Conservation (phyloP, 208 protist genomes). For the Lotmaria passim region DNA sequence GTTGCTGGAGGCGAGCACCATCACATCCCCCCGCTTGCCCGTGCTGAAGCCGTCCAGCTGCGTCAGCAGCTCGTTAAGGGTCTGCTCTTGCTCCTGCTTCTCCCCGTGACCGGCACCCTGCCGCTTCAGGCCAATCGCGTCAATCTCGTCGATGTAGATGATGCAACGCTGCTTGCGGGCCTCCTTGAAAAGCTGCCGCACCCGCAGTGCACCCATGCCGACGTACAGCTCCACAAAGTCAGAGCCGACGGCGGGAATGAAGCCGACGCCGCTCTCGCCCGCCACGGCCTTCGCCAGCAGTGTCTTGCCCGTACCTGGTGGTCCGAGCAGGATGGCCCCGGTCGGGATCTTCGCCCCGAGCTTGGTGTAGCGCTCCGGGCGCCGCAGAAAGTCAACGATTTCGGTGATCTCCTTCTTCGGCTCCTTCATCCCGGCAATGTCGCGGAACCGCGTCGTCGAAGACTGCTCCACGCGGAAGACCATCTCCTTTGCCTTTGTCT, state of each 20-base stretch:
- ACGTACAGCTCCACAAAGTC: conserved; percentile 98
- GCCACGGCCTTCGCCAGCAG: conserved; percentile 94
- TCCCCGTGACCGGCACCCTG: conserved; percentile 72
- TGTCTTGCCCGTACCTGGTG: conserved; percentile 95
- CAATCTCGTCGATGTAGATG: conserved; percentile 99
- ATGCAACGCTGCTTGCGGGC: conserved; percentile 96
- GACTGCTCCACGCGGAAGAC: conserved; percentile 61
- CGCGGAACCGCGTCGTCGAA: conserved; percentile 66
- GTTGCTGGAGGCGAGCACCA: conserved; percentile 98
- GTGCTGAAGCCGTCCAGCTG: conserved; percentile 96
- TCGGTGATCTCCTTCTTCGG: conserved; percentile 97
- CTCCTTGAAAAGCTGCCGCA: conserved; percentile 95
- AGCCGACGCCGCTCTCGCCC: conserved; percentile 90
- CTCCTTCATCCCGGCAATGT: conserved; percentile 94
- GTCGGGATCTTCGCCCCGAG: conserved; percentile 87
- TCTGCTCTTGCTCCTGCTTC: conserved; percentile 96
- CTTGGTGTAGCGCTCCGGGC: conserved; percentile 73
- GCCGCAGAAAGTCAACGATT: conserved; percentile 96
- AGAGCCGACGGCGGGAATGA: conserved; percentile 93
- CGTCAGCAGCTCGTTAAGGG: conserved; percentile 97
- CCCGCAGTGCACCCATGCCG: conserved; percentile 92
- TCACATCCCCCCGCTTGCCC: conserved; percentile 73
- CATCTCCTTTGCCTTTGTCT: conserved; percentile 68
- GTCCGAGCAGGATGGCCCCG: conserved; percentile 90
- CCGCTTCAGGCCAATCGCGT: conserved; percentile 95